Evolutionary conservation across 805 yeast species (phyloP).

Genomic region (Metschnikowia kofuensis): DNA sequence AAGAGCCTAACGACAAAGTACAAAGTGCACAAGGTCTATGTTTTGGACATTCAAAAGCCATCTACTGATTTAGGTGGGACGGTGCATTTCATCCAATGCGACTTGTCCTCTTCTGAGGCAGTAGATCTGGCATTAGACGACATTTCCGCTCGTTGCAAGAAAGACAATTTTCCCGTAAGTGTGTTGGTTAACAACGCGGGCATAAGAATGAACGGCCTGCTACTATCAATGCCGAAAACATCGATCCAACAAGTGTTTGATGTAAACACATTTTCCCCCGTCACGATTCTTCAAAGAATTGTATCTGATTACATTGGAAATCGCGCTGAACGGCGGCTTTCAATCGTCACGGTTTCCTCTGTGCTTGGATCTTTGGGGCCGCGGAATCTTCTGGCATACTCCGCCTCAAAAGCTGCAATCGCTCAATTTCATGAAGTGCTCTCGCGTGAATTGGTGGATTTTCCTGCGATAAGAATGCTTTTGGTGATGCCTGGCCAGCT

Average conservation of each 20-base stretch:
- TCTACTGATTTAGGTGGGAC: slow-evolving; percentile 6
- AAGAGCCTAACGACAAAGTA: slow-evolving; percentile 17
- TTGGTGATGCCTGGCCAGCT: slow-evolving; percentile 52
- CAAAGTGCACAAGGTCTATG: slow-evolving; percentile 21
- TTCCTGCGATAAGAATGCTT: slow-evolving; percentile 29
- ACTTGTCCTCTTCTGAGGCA: slow-evolving; percentile 20
- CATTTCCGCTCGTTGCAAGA: slow-evolving; percentile 9
- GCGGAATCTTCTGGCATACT: slow-evolving; percentile 43
- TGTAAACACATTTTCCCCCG: slow-evolving; percentile 32
- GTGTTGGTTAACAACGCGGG: slow-evolving; percentile 51
- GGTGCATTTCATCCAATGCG: slow-evolving; percentile 25
- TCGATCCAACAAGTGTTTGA: slow-evolving; percentile 26
- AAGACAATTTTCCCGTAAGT: slow-evolving; percentile 19
- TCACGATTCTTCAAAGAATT: slow-evolving; percentile 23
- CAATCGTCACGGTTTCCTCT: slow-evolving; percentile 44
- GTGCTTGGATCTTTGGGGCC: slow-evolving; percentile 51
- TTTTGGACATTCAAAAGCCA: slow-evolving; percentile 30
- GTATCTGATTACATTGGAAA: slow-evolving; percentile 20
- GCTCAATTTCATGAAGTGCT: slow-evolving; percentile 45
- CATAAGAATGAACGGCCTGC: slow-evolving; percentile 32
- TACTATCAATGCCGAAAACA: slow-evolving; percentile 22
- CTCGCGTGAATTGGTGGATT: slow-evolving; percentile 32
- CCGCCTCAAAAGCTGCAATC: slow-evolving; percentile 48
- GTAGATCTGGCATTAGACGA: slow-evolving; percentile 15
- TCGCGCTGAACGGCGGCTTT: slow-evolving; percentile 19